Percentiles rank a stretch among this genome's conserved stretches.
Evolutionary conservation across 1,139 yeast species (phyloP).

Genomic region (Arxiozyma bovina): DNA sequence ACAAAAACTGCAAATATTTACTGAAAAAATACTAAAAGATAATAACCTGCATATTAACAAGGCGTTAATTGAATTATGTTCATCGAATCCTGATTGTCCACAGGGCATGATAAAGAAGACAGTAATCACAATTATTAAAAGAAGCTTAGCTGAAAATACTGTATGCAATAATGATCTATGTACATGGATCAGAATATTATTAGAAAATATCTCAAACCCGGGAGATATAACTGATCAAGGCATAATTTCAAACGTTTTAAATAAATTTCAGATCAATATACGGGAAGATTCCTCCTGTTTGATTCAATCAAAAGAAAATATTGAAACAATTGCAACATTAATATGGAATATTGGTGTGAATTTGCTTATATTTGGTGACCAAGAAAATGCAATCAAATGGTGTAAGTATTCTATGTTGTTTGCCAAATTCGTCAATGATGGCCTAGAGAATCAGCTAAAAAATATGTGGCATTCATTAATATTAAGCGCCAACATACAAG

Average conservation of each 20-base stretch:
- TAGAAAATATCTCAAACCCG: slow-evolving; percentile 3
- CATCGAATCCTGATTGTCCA: slow-evolving; percentile 2
- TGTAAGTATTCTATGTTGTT: slow-evolving; percentile 16
- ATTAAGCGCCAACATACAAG: slow-evolving; percentile 38
- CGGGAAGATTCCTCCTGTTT: background rate
- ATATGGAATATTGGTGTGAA: slow-evolving; percentile 25
- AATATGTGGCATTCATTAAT: slow-evolving; percentile 17
- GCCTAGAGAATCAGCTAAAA: slow-evolving; percentile 13
- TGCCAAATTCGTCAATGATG: slow-evolving; percentile 13
- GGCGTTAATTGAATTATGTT: background rate
- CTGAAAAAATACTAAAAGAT: background rate
- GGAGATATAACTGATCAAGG: background rate
- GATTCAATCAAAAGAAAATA: slow-evolving; percentile 8
- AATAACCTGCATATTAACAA: background rate
- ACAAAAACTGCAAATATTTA: background rate
- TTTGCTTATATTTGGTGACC: slow-evolving; percentile 13
- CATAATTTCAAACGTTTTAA: background rate
- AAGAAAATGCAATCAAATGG: slow-evolving; percentile 13
- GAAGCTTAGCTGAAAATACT: slow-evolving; percentile 4
- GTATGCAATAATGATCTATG: slow-evolving; percentile 3
- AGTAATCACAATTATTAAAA: slow-evolving; percentile 2
- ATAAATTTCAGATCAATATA: background rate
- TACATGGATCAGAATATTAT: slow-evolving; percentile 8
- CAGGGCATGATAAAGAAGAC: slow-evolving; percentile 2
- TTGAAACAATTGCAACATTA: slow-evolving; percentile 18